Base-by-base conservation (phyloP, 257 asterid genomes). In the Striga asiatica region DNA sequence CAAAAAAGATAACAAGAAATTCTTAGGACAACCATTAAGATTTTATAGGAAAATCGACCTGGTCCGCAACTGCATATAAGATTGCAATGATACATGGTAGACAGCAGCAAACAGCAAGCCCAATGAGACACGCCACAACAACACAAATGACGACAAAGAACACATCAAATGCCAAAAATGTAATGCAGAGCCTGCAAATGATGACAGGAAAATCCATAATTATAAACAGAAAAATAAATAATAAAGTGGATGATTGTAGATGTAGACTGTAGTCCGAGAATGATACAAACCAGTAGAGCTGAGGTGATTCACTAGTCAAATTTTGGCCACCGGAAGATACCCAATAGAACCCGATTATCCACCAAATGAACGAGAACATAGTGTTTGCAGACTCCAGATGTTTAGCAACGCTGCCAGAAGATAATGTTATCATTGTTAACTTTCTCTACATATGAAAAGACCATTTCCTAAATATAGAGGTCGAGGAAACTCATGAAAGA, bases 101-200 rank as follows among this genome's bases (percentile, higher is more conserved):
- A 64, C 98, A 92, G 88, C 95, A 92, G 81, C 98, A 92, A 67
- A 92, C 97, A 67, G 98, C 98, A 57, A 92, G 78, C 62, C 98
- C 98, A 39, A 92, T 76, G 42, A 84, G 64, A 65, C 98, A 84
- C 4, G 98, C 98, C 73, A 88, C 97, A 56, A 88, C 94, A 70
- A 87, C 92, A 38, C 97, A 92, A 60, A 88, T 78, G 70, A 92
- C 97, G 67, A 92, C 97, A 46, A 92, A 92, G 88, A 92, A 79
- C 69, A 88, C 98, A 51, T 92, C 97, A 50, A 92, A 84, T 60
- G 98, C 98, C 89, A 92, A 71, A 79, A 88, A 92, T 55, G 94
- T 76, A 70, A 92, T 83, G 79, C 95, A 88, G 47, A 92, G 82
- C 98, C 98, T 92, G 93, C 80, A 73, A 39, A 71, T 56, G 51